These are phyloP conservation scores for Thamnidium elegans DNA, from an alignment of 192 early-diverging fungal species.

Conservation along the genomic window DNA sequence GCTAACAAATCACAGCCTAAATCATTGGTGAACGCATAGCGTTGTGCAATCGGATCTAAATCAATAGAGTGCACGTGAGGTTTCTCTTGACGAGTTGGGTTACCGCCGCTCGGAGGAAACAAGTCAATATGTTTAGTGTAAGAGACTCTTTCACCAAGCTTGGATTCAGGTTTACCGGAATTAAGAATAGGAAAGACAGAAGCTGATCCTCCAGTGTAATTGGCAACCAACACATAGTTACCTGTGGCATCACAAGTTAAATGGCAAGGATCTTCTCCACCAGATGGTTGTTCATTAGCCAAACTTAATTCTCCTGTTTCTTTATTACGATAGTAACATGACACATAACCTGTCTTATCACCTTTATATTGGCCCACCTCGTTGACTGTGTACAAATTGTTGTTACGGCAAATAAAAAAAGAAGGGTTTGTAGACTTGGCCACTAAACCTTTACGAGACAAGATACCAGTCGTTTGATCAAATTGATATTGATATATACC, in stretches of 20 bases:
- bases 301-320: slow-evolving; percentile 9
- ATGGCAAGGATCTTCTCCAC: slow-evolving; percentile 33
- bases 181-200: slow-evolving; percentile 11
- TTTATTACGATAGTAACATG: slow-evolving; percentile 20
- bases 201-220: slow-evolving; percentile 32
- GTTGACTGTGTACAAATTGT: slow-evolving; percentile 23
- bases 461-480: slow-evolving; percentile 14
- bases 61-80: slow-evolving; percentile 35
- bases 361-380: slow-evolving; percentile 21
- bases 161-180: neutral
- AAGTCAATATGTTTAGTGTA: slow-evolving; percentile 2
- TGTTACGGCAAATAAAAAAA: slow-evolving; percentile 15
- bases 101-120: slow-evolving; percentile 1
- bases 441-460: slow-evolving; percentile 8
- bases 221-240: slow-evolving; percentile 26
- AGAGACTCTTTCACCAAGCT: neutral
- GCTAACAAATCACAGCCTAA: slow-evolving; percentile 30
- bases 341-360: slow-evolving; percentile 18
- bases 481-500: slow-evolving; percentile 36
- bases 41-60: slow-evolving; percentile 17
- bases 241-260: slow-evolving; percentile 18
- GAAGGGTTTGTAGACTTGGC: slow-evolving; percentile 19
- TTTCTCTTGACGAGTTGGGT: slow-evolving; percentile 30
- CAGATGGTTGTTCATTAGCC: slow-evolving; percentile 21
- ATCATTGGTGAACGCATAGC: slow-evolving; percentile 28